Percentiles rank a stretch among this genome's conserved stretches.
Evolutionary conservation across 176 grass and related monocot genomes (phyloP).

Genomic region (Oryza coarctata): DNA sequence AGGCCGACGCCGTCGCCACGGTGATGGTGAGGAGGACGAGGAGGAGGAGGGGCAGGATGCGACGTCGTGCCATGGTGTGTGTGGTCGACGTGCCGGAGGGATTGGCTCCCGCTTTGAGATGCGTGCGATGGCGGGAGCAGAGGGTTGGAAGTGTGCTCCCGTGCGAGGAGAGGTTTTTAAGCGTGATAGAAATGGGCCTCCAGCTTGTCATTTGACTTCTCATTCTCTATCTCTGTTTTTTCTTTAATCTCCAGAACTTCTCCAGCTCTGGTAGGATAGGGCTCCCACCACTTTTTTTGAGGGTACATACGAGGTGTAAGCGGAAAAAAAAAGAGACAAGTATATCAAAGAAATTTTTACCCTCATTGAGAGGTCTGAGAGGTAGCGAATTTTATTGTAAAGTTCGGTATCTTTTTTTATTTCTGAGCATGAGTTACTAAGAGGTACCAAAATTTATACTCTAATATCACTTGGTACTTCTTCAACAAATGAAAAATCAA

Average conservation of each 20-base stretch:
- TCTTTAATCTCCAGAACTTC: no score
- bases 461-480: no score
- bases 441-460: no score
- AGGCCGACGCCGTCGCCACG: no score
- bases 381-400: no score
- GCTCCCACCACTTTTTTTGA: neutral
- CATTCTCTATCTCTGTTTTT: neutral
- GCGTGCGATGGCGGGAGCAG: neutral
- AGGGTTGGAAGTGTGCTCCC: neutral
- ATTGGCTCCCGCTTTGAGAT: neutral
- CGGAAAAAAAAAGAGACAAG: no score
- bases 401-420: no score
- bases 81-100: neutral
- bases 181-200: neutral
- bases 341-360: no score
- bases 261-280: neutral
- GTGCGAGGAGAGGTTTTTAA: constrained; percentile 31
- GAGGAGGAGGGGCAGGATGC: constrained; percentile 4
- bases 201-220: constrained; percentile 20
- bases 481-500: no score
- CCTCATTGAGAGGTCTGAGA: no score
- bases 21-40: neutral
- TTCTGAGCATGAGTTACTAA: no score
- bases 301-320: no score
- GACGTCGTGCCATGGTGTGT: constrained; percentile 8